phyloP scores from a whole-genome alignment of 2,329 filamentous ascomycete species.

The Arthroderma uncinatum region DNA sequence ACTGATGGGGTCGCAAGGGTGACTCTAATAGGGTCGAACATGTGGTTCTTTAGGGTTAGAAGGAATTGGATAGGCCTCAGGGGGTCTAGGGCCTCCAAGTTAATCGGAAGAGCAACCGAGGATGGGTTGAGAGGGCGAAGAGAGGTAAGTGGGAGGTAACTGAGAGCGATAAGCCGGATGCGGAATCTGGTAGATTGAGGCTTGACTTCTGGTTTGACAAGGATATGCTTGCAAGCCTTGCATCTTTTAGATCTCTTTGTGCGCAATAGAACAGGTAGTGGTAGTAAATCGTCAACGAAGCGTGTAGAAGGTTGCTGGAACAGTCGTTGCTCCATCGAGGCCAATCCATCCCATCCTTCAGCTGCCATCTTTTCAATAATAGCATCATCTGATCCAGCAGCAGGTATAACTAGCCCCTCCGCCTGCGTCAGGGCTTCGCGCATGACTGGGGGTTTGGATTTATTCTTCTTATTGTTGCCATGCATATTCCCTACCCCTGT shows the following conservation, averaged over 20 bases:
- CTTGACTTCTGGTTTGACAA: slow-evolving; percentile 88
- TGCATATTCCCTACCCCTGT: slow-evolving; percentile 45
- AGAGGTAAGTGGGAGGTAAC: slow-evolving; percentile 73
- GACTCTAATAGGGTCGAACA: slow-evolving; percentile 82
- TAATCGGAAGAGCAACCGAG: slow-evolving; percentile 24
- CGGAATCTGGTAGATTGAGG: slow-evolving; percentile 80
- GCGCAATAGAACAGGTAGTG: slow-evolving; percentile 68
- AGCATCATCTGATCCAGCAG: slow-evolving; percentile 48
- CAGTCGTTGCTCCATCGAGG: slow-evolving; percentile 42
- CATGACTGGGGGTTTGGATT: slow-evolving; percentile 61
- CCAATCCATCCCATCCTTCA: slow-evolving; percentile 54
- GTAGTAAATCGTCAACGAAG: slow-evolving; percentile 65
- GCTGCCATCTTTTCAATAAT: slow-evolving; percentile 50
- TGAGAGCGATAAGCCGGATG: slow-evolving; percentile 78
- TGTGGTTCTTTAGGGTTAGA: slow-evolving; percentile 81
- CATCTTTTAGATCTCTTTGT: slow-evolving; percentile 93
- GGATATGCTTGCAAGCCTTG: slow-evolving; percentile 82
- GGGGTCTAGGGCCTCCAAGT: slow-evolving; percentile 39
- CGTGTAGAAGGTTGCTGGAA: slow-evolving; percentile 43
- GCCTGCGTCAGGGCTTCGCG: slow-evolving; percentile 60
- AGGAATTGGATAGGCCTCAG: slow-evolving; percentile 61
- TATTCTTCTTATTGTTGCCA: slow-evolving; percentile 48
- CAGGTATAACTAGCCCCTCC: slow-evolving; percentile 59
- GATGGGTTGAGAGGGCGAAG: slow-evolving; percentile 49
- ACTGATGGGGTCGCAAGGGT: slow-evolving; percentile 72